Conservation (phyloP, 2,329 filamentous ascomycete genomes). For the Aspergillus awamori region DNA sequence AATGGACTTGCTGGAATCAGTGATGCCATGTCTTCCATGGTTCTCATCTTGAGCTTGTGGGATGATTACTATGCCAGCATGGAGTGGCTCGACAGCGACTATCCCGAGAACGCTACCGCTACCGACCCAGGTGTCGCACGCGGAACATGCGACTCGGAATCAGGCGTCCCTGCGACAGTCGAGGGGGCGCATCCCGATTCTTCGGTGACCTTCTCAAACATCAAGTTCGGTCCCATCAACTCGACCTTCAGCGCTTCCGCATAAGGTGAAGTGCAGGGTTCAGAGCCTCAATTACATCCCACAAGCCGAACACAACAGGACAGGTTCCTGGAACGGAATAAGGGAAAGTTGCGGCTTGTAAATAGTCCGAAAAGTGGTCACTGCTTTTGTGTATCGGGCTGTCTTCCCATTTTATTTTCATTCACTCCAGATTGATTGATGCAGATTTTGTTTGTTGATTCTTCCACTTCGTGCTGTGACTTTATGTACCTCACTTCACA, state of each 20-base stretch:
- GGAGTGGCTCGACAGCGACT: constrained; percentile 72
- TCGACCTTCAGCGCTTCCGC: constrained; percentile 48
- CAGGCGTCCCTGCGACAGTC: constrained; percentile 56
- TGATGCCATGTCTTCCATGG: constrained; percentile 58
- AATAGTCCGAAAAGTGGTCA: constrained; percentile 11
- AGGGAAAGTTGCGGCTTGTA: neutral
- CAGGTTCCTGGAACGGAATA: neutral
- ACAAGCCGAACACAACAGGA: neutral
- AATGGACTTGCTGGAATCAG: constrained; percentile 61
- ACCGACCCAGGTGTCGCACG: constrained; percentile 54
- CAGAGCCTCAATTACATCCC: neutral
- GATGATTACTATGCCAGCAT: constrained; percentile 70
- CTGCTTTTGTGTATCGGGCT: neutral
- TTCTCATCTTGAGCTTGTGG: constrained; percentile 63
- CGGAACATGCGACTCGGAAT: constrained; percentile 56
- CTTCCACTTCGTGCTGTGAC: neutral
- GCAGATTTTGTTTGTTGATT: constrained; percentile 1
- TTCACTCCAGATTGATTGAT: neutral
- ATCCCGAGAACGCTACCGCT: constrained; percentile 52
- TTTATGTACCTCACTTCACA: neutral
- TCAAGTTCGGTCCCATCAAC: constrained; percentile 60
- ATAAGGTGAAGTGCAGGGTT: neutral
- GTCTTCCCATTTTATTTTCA: neutral
- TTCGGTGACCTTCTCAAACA: constrained; percentile 61
- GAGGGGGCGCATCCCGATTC: constrained; percentile 52